Base-by-base conservation (phyloP, 2,329 filamentous ascomycete species). In the Talaromyces sp. region DNA sequence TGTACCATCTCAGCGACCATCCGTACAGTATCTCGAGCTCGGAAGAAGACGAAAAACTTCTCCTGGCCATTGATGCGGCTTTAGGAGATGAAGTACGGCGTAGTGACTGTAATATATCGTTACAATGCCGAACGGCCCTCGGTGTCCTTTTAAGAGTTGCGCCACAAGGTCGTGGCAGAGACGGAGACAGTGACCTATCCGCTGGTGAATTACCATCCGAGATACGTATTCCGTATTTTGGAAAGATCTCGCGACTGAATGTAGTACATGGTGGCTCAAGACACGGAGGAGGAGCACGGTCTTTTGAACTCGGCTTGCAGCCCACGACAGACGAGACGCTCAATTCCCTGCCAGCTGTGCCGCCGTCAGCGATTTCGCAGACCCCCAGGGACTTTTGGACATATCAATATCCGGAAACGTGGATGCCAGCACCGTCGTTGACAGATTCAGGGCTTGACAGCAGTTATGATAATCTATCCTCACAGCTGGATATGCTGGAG, bases 211-310 rank as follows among this genome's bases (percentile, higher is more conserved):
- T 33, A 17, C 22, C 22, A 13, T 5, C n/a, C 25, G 43, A 48
- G 43, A 48, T 48, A 31, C 43, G 43, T n/a, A 48, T 48, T n/a
- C 43, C 43, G 17, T 48, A 48, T 33, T 48, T 48, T 25, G 43
- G 43, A 48, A 48, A 48, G 43, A 33, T 48, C 43, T 33, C 25
- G 43, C 43, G 43, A 28, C 10, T 33, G 43, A 33, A 33, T n/a
- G n/a, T n/a, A 33, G 43, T 9, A 1, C 13, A n/a, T 25, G 43
- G 15, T 48, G 22, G 21, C 22, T 40, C 37, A 40, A 5, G 15
- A 40, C 9, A 48, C 8, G 4, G 15, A 8, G 4, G 15, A 8
- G 43, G 17, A 48, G 21, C 13, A 10, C 43, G 13, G 21, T n/a
- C 22, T n/a, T 1, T 25, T 46, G 43, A 48, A 48, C 22, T 48